Base-by-base conservation (phyloP, 192 early-diverging fungal genomes). In the Diversispora eburnea region DNA sequence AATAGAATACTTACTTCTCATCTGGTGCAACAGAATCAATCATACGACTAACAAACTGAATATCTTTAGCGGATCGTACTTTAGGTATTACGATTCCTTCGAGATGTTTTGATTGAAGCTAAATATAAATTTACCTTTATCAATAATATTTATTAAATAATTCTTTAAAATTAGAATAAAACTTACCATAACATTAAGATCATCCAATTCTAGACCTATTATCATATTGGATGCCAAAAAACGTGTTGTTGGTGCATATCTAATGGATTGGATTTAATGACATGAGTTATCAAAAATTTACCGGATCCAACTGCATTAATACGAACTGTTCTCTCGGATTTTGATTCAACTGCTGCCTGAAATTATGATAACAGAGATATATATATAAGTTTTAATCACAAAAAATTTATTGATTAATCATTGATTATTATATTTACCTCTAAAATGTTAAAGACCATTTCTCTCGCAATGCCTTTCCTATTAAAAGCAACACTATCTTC, bases 401-500 rank as follows among this genome's bases (percentile, higher is more conserved):
- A 55, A 55, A 72, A 69, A n/a, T 25, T 62, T 49, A 66, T 15
- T 9, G 22, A 47, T 58, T 62, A 62, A 20, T 13, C 5, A 9
- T 61, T 20, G n/a, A 54, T 10, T 46, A 20, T 73, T 71, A 25
- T 39, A 46, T 71, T 74, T 51, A 82, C 81, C 63, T 83, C 84
- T 20, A 90, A 81, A 13, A 92, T 92, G 66, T 91, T 78, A 65
- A 88, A 85, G 0, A 95, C 88, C 75, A 89, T 81, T 48, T 84
- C 65, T 52, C 94, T 86, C 5, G 94, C 94, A 48, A 83, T 85
- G 17, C 88, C 90, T 77, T 98, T 98, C 67, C 90, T 87, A 79
- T 89, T 92, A 13, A 86, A 59, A 0, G 93, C 83, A 1, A 98
- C 96, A 19, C 93, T 90, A 79, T 98, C 96, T 73, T 98, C 96